phyloP scores from a whole-genome alignment of 805 yeast species.

The Schizosaccharomyces octosporus region DNA sequence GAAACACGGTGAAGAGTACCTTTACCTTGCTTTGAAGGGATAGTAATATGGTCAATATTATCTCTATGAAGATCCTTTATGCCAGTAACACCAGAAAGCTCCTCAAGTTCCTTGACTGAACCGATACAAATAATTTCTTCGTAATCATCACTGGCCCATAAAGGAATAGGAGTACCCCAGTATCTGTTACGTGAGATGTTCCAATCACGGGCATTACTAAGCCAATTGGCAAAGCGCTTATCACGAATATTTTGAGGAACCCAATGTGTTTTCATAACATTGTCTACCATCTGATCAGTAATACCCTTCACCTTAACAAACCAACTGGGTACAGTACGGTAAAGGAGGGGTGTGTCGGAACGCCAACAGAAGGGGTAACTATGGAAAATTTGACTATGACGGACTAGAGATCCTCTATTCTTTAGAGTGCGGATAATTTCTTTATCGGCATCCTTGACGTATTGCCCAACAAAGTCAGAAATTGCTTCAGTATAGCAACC shows the following conservation, averaged over 20 bases:
- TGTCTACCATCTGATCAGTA: constrained; percentile 69
- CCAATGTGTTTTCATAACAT: constrained; percentile 77
- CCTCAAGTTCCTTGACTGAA: constrained; percentile 62
- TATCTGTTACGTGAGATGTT: constrained; percentile 92
- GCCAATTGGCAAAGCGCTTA: constrained; percentile 93
- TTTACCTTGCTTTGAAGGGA: constrained; percentile 76
- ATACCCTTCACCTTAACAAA: constrained; percentile 72
- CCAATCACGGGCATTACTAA: constrained; percentile 98
- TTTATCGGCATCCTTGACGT: constrained; percentile 90
- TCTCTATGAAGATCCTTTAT: constrained; percentile 90
- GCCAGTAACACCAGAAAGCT: constrained; percentile 56
- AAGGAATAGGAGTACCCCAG: constrained; percentile 98
- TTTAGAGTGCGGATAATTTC: constrained; percentile 67
- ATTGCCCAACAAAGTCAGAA: constrained; percentile 48
- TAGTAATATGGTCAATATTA: constrained; percentile 67
- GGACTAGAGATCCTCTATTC: constrained; percentile 47
- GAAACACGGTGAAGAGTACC: constrained; percentile 74
- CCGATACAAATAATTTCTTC: constrained; percentile 87
- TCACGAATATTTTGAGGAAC: constrained; percentile 79
- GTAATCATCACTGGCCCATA: constrained; percentile 87
- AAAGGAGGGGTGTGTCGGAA: constrained; percentile 90
- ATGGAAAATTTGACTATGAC: constrained; percentile 68
- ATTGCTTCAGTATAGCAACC: constrained; percentile 67
- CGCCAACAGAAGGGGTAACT: constrained; percentile 99
- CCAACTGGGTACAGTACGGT: constrained; percentile 97